A percentile compares a stretch with the other conserved stretches of the same genome.
These are phyloP conservation scores for Aspergillus versicolor DNA, from an alignment of 2,329 filamentous ascomycete genomes.

Conservation along the genomic window DNA sequence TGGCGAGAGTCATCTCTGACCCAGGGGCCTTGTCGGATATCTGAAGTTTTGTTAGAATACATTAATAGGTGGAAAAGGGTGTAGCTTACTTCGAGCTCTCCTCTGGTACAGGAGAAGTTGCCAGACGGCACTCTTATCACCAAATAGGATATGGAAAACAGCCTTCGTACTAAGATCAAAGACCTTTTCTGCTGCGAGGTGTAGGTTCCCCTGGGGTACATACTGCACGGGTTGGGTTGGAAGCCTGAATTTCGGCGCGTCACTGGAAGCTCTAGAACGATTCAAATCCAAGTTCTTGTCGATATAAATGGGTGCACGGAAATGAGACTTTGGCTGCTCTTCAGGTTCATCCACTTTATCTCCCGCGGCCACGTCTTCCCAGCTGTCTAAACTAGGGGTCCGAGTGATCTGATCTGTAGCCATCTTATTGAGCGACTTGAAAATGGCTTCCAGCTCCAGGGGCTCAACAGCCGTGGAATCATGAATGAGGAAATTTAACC, in stretches of 20 bases:
- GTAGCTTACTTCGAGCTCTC: constrained; percentile 58
- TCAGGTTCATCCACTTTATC: constrained; percentile 56
- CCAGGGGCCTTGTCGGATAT: constrained; percentile 88
- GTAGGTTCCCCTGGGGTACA: constrained; percentile 77
- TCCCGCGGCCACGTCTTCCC: constrained; percentile 75
- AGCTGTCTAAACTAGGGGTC: constrained; percentile 80
- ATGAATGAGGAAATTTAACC: constrained; percentile 81
- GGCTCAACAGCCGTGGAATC: constrained; percentile 73
- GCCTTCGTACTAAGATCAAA: constrained; percentile 93
- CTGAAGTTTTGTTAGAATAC: constrained; percentile 33
- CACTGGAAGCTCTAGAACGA: constrained; percentile 35
- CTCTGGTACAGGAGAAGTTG: constrained; percentile 85
- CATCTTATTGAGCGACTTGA: constrained; percentile 71
- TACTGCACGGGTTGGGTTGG: constrained; percentile 79
- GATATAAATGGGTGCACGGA: constrained; percentile 60
- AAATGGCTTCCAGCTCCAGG: constrained; percentile 65
- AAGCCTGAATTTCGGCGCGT: constrained; percentile 72
- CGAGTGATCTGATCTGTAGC: constrained; percentile 61
- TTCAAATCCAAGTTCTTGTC: constrained; percentile 60
- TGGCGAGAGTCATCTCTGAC: constrained; percentile 65
- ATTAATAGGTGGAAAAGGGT: neutral
- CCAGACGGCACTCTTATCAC: constrained; percentile 93
- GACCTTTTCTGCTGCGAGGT: constrained; percentile 71
- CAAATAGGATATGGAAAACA: constrained; percentile 93
- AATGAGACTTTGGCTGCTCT: constrained; percentile 46